Conservation (phyloP, 495 filamentous ascomycete species). For the Cercophora scortea region DNA sequence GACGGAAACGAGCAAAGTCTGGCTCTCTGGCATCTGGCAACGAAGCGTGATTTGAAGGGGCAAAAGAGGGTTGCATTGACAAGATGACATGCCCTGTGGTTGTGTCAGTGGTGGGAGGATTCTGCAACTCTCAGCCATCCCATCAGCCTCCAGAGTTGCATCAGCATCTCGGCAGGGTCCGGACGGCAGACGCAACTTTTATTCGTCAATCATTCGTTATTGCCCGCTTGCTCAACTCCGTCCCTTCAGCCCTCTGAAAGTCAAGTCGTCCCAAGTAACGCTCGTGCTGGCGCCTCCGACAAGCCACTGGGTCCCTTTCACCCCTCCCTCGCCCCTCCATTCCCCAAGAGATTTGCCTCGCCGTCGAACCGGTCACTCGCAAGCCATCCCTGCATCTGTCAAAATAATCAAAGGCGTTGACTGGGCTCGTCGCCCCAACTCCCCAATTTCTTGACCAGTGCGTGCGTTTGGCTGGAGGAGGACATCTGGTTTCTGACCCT, state of each 20-base stretch:
- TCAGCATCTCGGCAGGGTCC: not conserved
- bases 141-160: not conserved
- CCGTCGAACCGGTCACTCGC: constrained; percentile 8
- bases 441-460: not conserved
- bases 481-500: constrained; percentile 5
- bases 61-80: constrained; percentile 11
- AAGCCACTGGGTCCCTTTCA: too few species aligned
- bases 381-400: constrained; percentile 19
- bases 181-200: too few species aligned
- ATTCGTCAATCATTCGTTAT: too few species aligned
- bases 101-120: constrained; percentile 11
- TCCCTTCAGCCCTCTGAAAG: too few species aligned
- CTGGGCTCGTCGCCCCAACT: constrained; percentile 1
- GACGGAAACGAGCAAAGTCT: constrained; percentile 5
- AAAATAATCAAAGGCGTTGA: not conserved
- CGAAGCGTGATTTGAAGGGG: constrained; percentile 14
- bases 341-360: not conserved
- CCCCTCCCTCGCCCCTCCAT: too few species aligned
- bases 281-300: too few species aligned
- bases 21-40: not conserved
- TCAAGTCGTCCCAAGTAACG: too few species aligned
- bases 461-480: not conserved
- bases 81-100: constrained; percentile 10
- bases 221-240: too few species aligned
- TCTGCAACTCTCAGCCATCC: constrained; percentile 12